Evolutionary conservation across 2,329 filamentous ascomycete species (phyloP).

Genomic region (Mariannaea elegans): DNA sequence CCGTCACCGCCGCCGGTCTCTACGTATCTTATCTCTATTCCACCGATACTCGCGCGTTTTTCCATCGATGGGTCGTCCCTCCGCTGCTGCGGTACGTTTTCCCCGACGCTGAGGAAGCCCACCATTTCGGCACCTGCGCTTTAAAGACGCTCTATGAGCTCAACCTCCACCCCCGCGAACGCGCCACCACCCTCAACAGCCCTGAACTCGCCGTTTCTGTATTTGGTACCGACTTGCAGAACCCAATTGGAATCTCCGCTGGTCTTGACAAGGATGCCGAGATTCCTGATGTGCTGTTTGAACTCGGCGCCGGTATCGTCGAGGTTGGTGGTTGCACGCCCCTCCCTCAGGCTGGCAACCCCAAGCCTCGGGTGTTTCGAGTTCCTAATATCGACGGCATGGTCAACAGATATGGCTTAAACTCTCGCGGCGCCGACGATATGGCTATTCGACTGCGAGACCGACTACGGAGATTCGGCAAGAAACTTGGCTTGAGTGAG

Average conservation of each 20-base stretch:
- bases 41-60: slow-evolving; percentile 78
- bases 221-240: slow-evolving; percentile 79
- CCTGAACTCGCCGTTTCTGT: slow-evolving; percentile 58
- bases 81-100: slow-evolving; percentile 72
- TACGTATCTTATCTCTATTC: slow-evolving; percentile 70
- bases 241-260: slow-evolving; percentile 94
- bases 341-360: slow-evolving; percentile 86
- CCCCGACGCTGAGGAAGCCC: slow-evolving; percentile 89
- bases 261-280: slow-evolving; percentile 96
- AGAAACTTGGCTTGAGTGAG: slow-evolving; percentile 74
- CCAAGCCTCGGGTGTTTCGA: slow-evolving; percentile 87
- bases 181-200: slow-evolving; percentile 56
- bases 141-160: slow-evolving; percentile 78
- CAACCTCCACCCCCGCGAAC: slow-evolving; percentile 83
- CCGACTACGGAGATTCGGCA: slow-evolving; percentile 80
- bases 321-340: slow-evolving; percentile 94
- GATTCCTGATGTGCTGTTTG: slow-evolving; percentile 85
- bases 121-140: slow-evolving; percentile 77
- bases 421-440: slow-evolving; percentile 87
- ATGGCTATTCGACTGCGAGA: slow-evolving; percentile 83
- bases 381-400: slow-evolving; percentile 84
- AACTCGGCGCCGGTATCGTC: slow-evolving; percentile 84
- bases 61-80: slow-evolving; percentile 74
- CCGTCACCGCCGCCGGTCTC: slow-evolving; percentile 52
- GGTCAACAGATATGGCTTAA: slow-evolving; percentile 96